Conservation (phyloP, 768 basidiomycete species). For the Tephrocybe sp. region DNA sequence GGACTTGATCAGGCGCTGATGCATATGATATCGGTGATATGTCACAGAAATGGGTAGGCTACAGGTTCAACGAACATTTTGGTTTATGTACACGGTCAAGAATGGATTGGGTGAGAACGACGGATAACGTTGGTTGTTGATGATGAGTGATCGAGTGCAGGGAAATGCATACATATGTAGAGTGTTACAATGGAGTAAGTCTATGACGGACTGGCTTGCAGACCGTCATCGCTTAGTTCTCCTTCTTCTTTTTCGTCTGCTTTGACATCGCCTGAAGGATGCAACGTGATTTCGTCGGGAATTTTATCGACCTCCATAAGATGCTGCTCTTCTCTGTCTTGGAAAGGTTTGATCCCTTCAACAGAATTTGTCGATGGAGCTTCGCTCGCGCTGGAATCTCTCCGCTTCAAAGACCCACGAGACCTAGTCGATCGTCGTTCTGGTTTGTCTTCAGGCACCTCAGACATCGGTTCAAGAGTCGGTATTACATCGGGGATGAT, state of each 20-base stretch:
- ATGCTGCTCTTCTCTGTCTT: slow-evolving; percentile 5
- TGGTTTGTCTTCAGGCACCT: slow-evolving; percentile 32
- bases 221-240: slow-evolving; percentile 34
- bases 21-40: too few species aligned
- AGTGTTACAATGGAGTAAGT: neutral
- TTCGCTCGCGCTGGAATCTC: slow-evolving; percentile 54
- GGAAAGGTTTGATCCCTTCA: slow-evolving; percentile 9
- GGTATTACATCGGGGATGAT: slow-evolving; percentile 17
- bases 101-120: too few species aligned
- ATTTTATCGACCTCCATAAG: slow-evolving; percentile 14
- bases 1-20: too few species aligned
- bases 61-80: too few species aligned
- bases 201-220: neutral
- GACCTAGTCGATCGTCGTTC: slow-evolving; percentile 50
- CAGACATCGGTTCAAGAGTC: slow-evolving; percentile 28
- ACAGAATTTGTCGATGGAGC: slow-evolving; percentile 32
- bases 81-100: too few species aligned
- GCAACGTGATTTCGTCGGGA: slow-evolving; percentile 4
- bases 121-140: too few species aligned
- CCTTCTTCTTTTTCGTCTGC: slow-evolving; percentile 36
- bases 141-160: too few species aligned
- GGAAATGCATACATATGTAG: neutral
- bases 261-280: slow-evolving; percentile 18
- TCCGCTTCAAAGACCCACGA: slow-evolving; percentile 34
- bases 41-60: too few species aligned